phyloP scores from a whole-genome alignment of 495 filamentous ascomycete species.

The Chaetomidium leptoderma region DNA sequence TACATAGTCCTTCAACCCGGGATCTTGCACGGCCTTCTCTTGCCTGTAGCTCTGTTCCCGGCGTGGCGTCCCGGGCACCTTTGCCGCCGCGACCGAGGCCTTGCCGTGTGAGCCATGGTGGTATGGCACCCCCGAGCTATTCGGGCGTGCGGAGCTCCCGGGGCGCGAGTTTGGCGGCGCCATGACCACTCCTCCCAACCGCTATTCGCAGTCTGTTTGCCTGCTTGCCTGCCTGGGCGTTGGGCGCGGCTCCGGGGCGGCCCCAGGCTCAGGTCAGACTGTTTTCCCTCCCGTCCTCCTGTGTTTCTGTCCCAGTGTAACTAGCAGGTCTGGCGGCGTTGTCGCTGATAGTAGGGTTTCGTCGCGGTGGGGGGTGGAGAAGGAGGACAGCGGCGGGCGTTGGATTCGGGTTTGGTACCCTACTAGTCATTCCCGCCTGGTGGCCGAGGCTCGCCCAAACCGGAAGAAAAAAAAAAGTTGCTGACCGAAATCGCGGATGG shows the following conservation, averaged over 20 bases:
- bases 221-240: background rate
- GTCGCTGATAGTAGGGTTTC: background rate
- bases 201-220: background rate
- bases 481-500: slow-evolving; percentile 1
- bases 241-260: background rate
- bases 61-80: slow-evolving; percentile 33
- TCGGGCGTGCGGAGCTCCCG: slow-evolving; percentile 10
- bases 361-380: too few species aligned
- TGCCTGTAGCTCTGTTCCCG: slow-evolving; percentile 29
- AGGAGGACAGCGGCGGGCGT: too few species aligned
- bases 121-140: slow-evolving; percentile 27
- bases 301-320: background rate
- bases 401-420: background rate
- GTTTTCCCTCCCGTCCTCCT: background rate
- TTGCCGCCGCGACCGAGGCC: slow-evolving; percentile 24
- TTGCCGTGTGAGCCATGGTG: slow-evolving; percentile 28
- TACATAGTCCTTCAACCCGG: slow-evolving; percentile 52
- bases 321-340: background rate
- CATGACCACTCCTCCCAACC: slow-evolving; percentile 1
- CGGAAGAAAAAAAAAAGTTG: background rate
- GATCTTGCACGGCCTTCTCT: slow-evolving; percentile 42
- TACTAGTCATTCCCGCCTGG: background rate
- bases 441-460: background rate
- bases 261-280: background rate
- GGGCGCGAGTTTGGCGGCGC: slow-evolving; percentile 10